phyloP scores from a whole-genome alignment of 345 rosid species.

The Abelmoschus esculentus region DNA sequence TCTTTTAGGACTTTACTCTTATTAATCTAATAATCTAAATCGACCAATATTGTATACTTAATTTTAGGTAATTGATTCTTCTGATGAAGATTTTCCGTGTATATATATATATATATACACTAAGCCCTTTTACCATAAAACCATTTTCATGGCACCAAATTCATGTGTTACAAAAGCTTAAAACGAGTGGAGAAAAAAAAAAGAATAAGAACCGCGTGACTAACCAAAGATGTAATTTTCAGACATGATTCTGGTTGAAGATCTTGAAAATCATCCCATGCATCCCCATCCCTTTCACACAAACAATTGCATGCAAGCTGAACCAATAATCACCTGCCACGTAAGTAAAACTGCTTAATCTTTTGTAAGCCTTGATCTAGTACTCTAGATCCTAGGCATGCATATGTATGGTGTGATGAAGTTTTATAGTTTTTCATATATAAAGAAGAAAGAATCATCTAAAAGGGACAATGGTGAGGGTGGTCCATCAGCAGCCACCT shows the following conservation, averaged over 20 bases:
- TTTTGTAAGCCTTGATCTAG: conserved; percentile 9
- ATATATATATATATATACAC: too few relatives aligned
- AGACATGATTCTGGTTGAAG: conserved; percentile 15
- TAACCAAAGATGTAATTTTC: conserved; percentile 20
- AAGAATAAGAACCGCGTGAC: conserved; percentile 20
- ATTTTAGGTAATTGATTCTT: too few relatives aligned
- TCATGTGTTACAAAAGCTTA: background rate
- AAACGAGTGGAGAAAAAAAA: background rate
- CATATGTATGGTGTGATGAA: conserved; percentile 1
- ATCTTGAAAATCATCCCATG: conserved; percentile 2
- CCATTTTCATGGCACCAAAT: too few relatives aligned
- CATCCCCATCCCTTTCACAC: background rate
- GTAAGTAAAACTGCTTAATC: background rate
- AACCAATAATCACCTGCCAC: conserved; percentile 6
- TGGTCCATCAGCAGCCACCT: too few relatives aligned
- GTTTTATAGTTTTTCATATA: background rate
- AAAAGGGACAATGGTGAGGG: too few relatives aligned
- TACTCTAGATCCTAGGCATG: conserved; percentile 12
- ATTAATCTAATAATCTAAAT: too few relatives aligned
- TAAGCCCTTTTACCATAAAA: too few relatives aligned
- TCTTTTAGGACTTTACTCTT: too few relatives aligned
- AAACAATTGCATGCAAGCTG: background rate
- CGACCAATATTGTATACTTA: too few relatives aligned
- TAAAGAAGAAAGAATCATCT: too few relatives aligned
- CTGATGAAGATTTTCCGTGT: too few relatives aligned